A percentile compares a stretch with the other conserved stretches of the same genome.
phyloP scores from a whole-genome alignment of 768 basidiomycete species.

The Tylopilus sp. region DNA sequence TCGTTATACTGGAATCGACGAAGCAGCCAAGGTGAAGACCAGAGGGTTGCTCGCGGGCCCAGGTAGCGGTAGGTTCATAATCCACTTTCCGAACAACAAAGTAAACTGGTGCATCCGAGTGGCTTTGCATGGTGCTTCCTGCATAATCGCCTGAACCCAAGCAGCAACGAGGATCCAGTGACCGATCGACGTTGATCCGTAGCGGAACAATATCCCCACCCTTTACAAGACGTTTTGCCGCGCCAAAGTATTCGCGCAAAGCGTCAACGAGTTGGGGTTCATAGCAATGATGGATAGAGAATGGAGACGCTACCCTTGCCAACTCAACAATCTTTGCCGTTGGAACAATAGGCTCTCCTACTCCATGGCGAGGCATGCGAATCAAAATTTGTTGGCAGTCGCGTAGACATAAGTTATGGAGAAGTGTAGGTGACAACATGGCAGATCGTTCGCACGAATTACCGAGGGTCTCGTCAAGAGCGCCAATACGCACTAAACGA shows the following conservation, averaged over 20 bases:
- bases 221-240: slow-evolving; percentile 55
- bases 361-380: slow-evolving; percentile 58
- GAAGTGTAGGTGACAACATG: slow-evolving; percentile 43
- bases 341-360: slow-evolving; percentile 57
- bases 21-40: slow-evolving; percentile 80
- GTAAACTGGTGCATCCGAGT: slow-evolving; percentile 52
- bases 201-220: slow-evolving; percentile 72
- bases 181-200: slow-evolving; percentile 51
- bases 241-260: slow-evolving; percentile 61
- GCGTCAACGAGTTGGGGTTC: slow-evolving; percentile 59
- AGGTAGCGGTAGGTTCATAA: slow-evolving; percentile 47
- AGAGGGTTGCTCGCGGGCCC: slow-evolving; percentile 45
- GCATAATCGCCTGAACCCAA: slow-evolving; percentile 7
- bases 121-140: not conserved
- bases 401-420: slow-evolving; percentile 47
- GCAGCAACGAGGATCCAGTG: slow-evolving; percentile 18
- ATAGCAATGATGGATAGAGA: slow-evolving; percentile 61
- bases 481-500: slow-evolving; percentile 58
- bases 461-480: slow-evolving; percentile 43
- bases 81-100: slow-evolving; percentile 81
- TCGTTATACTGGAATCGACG: slow-evolving; percentile 70
- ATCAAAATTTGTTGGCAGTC: slow-evolving; percentile 34
- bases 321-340: slow-evolving; percentile 67
- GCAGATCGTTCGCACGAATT: slow-evolving; percentile 36
- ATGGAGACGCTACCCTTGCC: slow-evolving; percentile 76